Percentiles rank a stretch among this genome's conserved stretches.
These are phyloP conservation scores for Epichloe brachyelytri DNA, from an alignment of 2,329 filamentous ascomycete genomes.

Conservation along the genomic window DNA sequence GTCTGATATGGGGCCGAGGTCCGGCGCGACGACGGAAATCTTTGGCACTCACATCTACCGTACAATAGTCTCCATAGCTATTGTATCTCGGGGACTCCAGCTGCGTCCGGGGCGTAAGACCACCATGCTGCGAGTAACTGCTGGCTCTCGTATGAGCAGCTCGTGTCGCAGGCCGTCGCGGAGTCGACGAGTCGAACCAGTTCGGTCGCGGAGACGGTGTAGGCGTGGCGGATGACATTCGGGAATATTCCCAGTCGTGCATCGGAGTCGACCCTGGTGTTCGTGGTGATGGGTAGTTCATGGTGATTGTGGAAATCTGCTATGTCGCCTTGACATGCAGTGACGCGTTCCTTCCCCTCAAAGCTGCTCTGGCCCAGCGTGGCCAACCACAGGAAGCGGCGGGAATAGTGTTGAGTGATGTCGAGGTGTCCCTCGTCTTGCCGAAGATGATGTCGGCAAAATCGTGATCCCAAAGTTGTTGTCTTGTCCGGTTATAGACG, in stretches of 20 bases:
- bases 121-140: conserved; percentile 24
- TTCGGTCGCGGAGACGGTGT: conserved; percentile 43
- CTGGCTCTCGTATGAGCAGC: conserved; percentile 26
- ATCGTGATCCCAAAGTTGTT: neutral
- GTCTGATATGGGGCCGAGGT: conserved; percentile 21
- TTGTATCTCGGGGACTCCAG: conserved; percentile 48
- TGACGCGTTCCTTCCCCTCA: neutral
- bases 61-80: conserved; percentile 50
- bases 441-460: neutral
- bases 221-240: conserved; percentile 40
- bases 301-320: conserved; percentile 24
- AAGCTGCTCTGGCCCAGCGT: conserved; percentile 1
- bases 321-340: conserved; percentile 20
- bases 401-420: neutral
- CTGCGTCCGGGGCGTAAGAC: conserved; percentile 31
- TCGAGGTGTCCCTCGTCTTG: conserved; percentile 1
- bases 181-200: conserved; percentile 34
- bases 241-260: conserved; percentile 39
- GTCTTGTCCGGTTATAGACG: neutral
- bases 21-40: conserved; percentile 32
- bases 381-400: conserved; percentile 8
- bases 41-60: conserved; percentile 52
- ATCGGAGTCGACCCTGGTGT: conserved; percentile 34
- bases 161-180: conserved; percentile 41
- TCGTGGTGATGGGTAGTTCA: conserved; percentile 27